Base-by-base conservation (phyloP, 1,284 basidiomycete genomes). In the Rugosomyces carneus region DNA sequence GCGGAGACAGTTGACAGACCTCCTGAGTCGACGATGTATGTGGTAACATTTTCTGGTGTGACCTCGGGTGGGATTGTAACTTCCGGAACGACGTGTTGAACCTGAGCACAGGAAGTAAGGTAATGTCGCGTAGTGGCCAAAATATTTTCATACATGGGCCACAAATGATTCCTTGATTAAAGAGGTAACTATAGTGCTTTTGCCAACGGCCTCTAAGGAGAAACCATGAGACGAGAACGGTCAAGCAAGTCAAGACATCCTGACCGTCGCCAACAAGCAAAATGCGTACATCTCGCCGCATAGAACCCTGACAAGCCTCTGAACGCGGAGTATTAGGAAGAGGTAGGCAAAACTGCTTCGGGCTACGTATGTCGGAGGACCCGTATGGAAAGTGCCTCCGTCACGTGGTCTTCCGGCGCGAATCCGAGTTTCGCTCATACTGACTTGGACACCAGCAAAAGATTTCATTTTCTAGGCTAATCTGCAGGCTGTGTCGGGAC, bases 31-130 rank as follows among this genome's bases (percentile, higher is more conserved):
- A 96, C 89, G 52, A 96, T 95, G 60, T 93, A 90, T 4, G 93
- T 96, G 1, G 93, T 95, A 29, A 95, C 90, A 62, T 94, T 93
- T 71, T 93, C 92, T 39, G 93, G 90, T 15, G 93, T 94, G 38
- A 95, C 91, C 67, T 93, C 90, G 60, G 93, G 91, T 6, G 93
- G 93, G 48, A 96, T 94, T 4, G 93, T 96, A 39, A 96, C 91
- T 67, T 96, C 93, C 11, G 93, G 93, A 15, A 96, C 85, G 60
- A 94, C 76, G 58, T 92, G 89, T 66, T 88, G 92, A 47, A 91
- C 91, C 89, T 90, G 57, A 10, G 2, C 49, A 34, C n/a, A 37
- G 9, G 18, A 37, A 21, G 5, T 5, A 37, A 13, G 18, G 15
- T 20, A 6, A 48, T 35, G 41, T 52, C 45, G 23, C 31, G 20